These are phyloP conservation scores for Choiromyces venosus DNA, from an alignment of 495 filamentous ascomycete species.

Conservation along the genomic window DNA sequence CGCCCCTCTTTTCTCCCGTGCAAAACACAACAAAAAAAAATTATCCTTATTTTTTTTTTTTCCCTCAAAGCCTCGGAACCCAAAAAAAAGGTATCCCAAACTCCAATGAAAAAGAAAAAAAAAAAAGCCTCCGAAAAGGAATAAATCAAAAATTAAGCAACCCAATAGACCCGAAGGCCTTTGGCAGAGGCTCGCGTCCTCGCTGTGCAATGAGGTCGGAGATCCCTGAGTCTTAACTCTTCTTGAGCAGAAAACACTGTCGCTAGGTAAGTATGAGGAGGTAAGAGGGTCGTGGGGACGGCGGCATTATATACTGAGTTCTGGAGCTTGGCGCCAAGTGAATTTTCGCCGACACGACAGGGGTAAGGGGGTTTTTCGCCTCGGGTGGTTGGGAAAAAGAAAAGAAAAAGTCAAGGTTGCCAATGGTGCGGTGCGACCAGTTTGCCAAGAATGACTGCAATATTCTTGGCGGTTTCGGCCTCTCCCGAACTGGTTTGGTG, in stretches of 20 bases:
- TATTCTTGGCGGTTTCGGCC: too few species aligned
- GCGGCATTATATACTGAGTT: slow-evolving; percentile 18
- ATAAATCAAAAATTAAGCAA: slow-evolving; percentile 38
- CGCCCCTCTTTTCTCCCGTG: too few species aligned
- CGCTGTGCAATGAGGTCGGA: slow-evolving; percentile 37
- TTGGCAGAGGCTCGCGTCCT: slow-evolving; percentile 36
- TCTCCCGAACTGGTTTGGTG: too few species aligned
- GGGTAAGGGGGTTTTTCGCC: neutral
- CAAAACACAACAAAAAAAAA: too few species aligned
- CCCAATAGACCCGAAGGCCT: slow-evolving; percentile 39
- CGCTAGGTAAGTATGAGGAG: slow-evolving; percentile 39
- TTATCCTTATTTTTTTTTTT: neutral
- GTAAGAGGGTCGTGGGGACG: slow-evolving; percentile 16
- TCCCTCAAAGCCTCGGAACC: slow-evolving; percentile 29
- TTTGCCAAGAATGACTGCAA: too few species aligned
- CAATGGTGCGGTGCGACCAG: too few species aligned
- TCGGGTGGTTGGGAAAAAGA: too few species aligned
- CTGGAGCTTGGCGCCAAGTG: slow-evolving; percentile 26
- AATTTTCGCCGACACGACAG: slow-evolving; percentile 25
- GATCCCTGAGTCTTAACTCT: slow-evolving; percentile 36
- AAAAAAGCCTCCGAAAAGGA: slow-evolving; percentile 15
- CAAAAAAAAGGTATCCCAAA: slow-evolving; percentile 26
- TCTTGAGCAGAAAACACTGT: slow-evolving; percentile 38
- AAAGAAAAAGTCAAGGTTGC: too few species aligned
- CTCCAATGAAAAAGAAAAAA: slow-evolving; percentile 19